Evolutionary conservation across 2,329 filamentous ascomycete genomes (phyloP).

Genomic region (Tolypocladium pustulatum): DNA sequence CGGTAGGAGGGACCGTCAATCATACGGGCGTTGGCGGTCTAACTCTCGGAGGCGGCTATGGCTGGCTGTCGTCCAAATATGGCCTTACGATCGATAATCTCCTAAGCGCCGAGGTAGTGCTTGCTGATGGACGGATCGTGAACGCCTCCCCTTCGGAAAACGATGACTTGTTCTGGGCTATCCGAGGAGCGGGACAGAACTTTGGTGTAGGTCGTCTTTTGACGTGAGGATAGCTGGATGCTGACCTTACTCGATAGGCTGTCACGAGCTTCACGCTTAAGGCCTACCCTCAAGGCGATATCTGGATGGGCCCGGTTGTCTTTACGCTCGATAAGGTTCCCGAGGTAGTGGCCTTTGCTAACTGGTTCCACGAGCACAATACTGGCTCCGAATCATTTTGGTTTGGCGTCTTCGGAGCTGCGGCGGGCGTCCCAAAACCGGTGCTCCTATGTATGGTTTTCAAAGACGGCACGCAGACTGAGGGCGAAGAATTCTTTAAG

Average conservation of each 20-base stretch:
- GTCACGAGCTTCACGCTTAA: conserved; percentile 27
- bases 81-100: conserved; percentile 38
- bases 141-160: conserved; percentile 31
- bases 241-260: not conserved
- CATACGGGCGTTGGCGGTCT: conserved; percentile 53
- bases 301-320: conserved; percentile 19
- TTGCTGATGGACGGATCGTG: conserved; percentile 24
- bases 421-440: not conserved
- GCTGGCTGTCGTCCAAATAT: conserved; percentile 40
- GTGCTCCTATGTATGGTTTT: conserved; percentile 4
- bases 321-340: conserved; percentile 15
- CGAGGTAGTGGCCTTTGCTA: conserved; percentile 17
- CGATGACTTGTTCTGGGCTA: conserved; percentile 27
- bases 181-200: conserved; percentile 28
- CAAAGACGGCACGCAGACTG: conserved; percentile 17
- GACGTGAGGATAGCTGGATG: not conserved
- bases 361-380: conserved; percentile 15
- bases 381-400: conserved; percentile 12
- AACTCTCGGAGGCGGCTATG: conserved; percentile 47
- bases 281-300: conserved; percentile 17
- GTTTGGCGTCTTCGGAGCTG: conserved; percentile 20
- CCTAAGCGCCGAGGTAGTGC: conserved; percentile 26
- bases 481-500: conserved; percentile 22
- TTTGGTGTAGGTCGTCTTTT: conserved; percentile 19
- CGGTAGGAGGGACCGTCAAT: conserved; percentile 51